Evolutionary conservation across 2,329 filamentous ascomycete species (phyloP).

Genomic region (Bipolaris sorokiniana): DNA sequence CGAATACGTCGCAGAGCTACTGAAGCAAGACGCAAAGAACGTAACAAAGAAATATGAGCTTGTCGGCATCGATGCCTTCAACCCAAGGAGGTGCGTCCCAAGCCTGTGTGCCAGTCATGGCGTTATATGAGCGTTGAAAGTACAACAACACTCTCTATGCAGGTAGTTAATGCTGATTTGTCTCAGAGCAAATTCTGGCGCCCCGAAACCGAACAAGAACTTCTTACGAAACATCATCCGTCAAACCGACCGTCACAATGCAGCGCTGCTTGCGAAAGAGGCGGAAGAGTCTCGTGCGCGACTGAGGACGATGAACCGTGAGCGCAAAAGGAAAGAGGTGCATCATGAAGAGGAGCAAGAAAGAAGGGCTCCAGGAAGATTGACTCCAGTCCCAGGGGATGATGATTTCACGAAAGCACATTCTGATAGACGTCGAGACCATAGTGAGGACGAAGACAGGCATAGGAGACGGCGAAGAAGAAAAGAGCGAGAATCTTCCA

Average conservation of each 20-base stretch:
- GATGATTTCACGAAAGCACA: constrained; percentile 24
- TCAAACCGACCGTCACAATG: constrained; percentile 88
- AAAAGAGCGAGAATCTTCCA: constrained; percentile 11
- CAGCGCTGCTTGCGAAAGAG: constrained; percentile 82
- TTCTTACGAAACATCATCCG: constrained; percentile 89
- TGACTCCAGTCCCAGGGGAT: constrained; percentile 27
- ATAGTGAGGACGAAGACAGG: constrained; percentile 26
- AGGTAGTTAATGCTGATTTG: constrained; percentile 1
- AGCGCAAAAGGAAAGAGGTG: constrained; percentile 20
- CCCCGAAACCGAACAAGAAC: constrained; percentile 86
- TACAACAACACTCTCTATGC: constrained; percentile 7
- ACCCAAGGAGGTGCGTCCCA: constrained; percentile 58
- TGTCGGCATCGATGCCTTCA: constrained; percentile 73
- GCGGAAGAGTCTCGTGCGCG: constrained; percentile 77
- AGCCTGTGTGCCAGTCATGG: constrained; percentile 10
- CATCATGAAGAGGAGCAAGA: constrained; percentile 19
- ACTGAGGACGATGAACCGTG: constrained; percentile 57
- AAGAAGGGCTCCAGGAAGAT: constrained; percentile 28
- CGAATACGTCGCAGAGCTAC: constrained; percentile 78
- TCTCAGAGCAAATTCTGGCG: constrained; percentile 65
- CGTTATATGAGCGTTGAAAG: constrained; percentile 10
- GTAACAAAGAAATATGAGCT: constrained; percentile 76
- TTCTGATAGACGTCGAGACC: constrained; percentile 24
- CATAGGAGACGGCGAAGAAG: constrained; percentile 13
- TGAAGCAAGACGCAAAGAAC: constrained; percentile 78